Percentiles rank a stretch among this genome's conserved stretches.
Evolutionary conservation across 148 eudicot species (phyloP).

Genomic region (Camellia granthamiana): DNA sequence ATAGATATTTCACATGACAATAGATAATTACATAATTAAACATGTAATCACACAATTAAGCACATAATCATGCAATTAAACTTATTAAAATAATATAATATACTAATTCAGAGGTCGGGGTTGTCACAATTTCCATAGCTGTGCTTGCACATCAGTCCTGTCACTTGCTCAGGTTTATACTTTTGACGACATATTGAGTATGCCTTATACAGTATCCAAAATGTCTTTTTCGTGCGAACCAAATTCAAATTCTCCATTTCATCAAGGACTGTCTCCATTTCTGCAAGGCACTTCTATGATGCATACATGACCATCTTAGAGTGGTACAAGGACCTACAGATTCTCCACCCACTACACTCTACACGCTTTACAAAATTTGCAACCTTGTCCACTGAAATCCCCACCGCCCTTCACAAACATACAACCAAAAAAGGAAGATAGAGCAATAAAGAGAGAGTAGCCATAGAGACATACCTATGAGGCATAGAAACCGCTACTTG

Average conservation of each 20-base stretch:
- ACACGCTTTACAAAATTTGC: slow-evolving; percentile 61
- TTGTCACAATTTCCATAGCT: slow-evolving; percentile 37
- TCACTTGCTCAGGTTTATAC: slow-evolving; percentile 48
- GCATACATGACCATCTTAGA: slow-evolving; percentile 75
- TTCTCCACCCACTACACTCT: slow-evolving; percentile 68
- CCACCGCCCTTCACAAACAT: no score
- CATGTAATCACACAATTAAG: no score
- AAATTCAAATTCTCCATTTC: slow-evolving; percentile 61
- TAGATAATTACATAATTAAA: no score
- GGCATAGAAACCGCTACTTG: no score
- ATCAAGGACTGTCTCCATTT: slow-evolving; percentile 75
- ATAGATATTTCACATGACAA: no score
- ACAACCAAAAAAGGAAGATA: no score
- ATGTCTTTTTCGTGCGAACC: slow-evolving; percentile 42
- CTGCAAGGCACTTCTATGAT: slow-evolving; percentile 54
- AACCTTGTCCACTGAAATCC: slow-evolving; percentile 52
- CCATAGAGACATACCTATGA: no score
- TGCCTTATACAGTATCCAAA: slow-evolving; percentile 47
- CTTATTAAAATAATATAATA: no score
- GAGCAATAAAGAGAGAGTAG: no score
- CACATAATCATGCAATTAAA: no score
- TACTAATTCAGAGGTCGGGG: no score
- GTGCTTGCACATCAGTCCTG: slow-evolving; percentile 66
- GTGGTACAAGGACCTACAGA: slow-evolving; percentile 70
- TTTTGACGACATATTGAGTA: slow-evolving; percentile 44